phyloP scores from a whole-genome alignment of 805 yeast species.

The Candida loeiensis region DNA sequence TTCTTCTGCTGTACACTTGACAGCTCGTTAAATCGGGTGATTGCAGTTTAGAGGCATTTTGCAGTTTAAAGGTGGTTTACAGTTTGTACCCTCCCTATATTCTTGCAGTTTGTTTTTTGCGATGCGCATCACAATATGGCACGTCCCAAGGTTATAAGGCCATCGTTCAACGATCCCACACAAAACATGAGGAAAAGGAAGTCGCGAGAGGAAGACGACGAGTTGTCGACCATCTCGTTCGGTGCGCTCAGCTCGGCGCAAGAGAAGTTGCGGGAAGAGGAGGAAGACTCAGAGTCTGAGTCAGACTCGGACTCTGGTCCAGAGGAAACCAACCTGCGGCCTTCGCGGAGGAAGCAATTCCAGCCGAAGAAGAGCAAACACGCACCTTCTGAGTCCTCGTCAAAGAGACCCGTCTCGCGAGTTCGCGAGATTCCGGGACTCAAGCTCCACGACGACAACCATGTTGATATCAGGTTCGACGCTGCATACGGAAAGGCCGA shows the following conservation, averaged over 20 bases:
- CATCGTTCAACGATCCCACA: slow-evolving; percentile 9
- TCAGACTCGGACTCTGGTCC: slow-evolving; percentile 33
- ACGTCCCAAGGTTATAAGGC: slow-evolving; percentile 2
- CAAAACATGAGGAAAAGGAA: background rate
- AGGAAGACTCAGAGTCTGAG: slow-evolving; percentile 12
- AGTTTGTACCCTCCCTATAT: background rate
- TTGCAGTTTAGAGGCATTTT: background rate
- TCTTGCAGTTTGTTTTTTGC: background rate
- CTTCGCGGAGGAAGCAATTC: slow-evolving; percentile 13
- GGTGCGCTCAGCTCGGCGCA: slow-evolving; percentile 64
- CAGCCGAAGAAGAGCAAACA: slow-evolving; percentile 54
- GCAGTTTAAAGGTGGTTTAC: background rate
- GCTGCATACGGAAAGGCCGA: slow-evolving; percentile 86
- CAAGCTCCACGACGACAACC: slow-evolving; percentile 37
- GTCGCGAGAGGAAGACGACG: slow-evolving; percentile 35
- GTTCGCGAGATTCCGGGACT: slow-evolving; percentile 76
- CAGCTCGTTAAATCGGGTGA: background rate
- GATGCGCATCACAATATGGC: slow-evolving; percentile 7
- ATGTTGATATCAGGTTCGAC: slow-evolving; percentile 86
- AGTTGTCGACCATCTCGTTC: slow-evolving; percentile 54
- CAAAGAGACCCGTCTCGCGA: slow-evolving; percentile 66
- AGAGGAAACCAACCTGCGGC: slow-evolving; percentile 27
- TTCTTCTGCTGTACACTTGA: background rate
- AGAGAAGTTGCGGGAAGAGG: slow-evolving; percentile 30
- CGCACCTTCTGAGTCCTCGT: slow-evolving; percentile 79